Percentiles rank a stretch among this genome's conserved stretches.
Evolutionary conservation across 108 stramenopile species (phyloP).

Genomic region (Parmales sp.): DNA sequence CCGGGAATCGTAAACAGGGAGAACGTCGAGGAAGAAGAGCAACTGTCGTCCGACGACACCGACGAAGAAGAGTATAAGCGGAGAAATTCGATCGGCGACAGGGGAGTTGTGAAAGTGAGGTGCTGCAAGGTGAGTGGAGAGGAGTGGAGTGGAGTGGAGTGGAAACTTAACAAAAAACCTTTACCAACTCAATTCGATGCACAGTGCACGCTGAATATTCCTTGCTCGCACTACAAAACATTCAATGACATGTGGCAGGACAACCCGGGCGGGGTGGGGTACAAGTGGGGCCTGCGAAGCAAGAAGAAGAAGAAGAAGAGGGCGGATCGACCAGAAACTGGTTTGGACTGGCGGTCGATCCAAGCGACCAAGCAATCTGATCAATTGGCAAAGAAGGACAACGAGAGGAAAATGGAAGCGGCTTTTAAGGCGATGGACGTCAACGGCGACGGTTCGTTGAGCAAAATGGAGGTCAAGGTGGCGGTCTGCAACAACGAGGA

Average conservation of each 20-base stretch:
- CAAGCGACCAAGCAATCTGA: not conserved
- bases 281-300: not conserved
- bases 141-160: too few species aligned
- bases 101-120: slow-evolving; percentile 4
- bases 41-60: not conserved
- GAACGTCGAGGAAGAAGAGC: not conserved
- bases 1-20: not conserved
- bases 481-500: not conserved
- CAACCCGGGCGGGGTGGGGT: not conserved
- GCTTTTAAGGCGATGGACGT: not conserved
- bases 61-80: slow-evolving; percentile 2
- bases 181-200: not conserved
- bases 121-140: too few species aligned
- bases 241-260: not conserved
- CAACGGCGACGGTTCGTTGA: not conserved
- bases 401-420: slow-evolving; percentile 8
- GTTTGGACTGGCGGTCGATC: slow-evolving; percentile 10
- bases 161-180: too few species aligned
- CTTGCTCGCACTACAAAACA: slow-evolving; percentile 9
- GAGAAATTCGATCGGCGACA: slow-evolving; percentile 5
- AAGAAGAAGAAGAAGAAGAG: not conserved
- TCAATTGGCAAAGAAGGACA: not conserved
- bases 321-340: not conserved
- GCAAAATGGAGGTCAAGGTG: slow-evolving; percentile 1
- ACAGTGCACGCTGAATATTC: not conserved